Evolutionary conservation across 305 asterid species (phyloP).

Genomic region (Rubia peregrina): DNA sequence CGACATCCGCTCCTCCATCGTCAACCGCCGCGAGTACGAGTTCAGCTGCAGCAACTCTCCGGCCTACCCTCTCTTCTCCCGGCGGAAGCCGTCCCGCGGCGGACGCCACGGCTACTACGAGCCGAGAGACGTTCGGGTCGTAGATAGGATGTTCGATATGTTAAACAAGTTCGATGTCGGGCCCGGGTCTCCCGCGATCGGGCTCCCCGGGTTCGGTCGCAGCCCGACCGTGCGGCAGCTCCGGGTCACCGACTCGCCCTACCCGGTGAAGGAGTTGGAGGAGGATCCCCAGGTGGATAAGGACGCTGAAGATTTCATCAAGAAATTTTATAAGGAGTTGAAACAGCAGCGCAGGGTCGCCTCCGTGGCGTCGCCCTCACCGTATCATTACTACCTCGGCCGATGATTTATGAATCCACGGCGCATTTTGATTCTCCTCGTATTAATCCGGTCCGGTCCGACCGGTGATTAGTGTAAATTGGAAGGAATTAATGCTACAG

Average conservation of each 20-base stretch:
- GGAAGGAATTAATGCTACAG: neutral
- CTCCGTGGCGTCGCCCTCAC: constrained; percentile 35
- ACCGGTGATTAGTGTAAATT: neutral
- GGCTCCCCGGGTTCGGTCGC: constrained; percentile 31
- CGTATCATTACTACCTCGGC: constrained; percentile 18
- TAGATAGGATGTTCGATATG: constrained; percentile 25
- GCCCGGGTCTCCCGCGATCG: constrained; percentile 13
- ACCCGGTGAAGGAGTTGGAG: constrained; percentile 21
- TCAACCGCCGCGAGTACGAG: constrained; percentile 33
- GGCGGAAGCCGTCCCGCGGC: constrained; percentile 6
- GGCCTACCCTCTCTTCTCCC: constrained; percentile 14
- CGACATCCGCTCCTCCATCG: constrained; percentile 23
- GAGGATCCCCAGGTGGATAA: constrained; percentile 35
- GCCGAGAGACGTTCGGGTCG: constrained; percentile 7
- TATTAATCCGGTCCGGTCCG: neutral
- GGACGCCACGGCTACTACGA: neutral
- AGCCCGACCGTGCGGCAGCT: constrained; percentile 34
- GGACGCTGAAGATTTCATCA: constrained; percentile 43
- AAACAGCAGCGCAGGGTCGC: constrained; percentile 27
- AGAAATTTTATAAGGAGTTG: constrained; percentile 33
- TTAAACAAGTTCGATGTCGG: constrained; percentile 20
- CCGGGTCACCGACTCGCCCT: constrained; percentile 30
- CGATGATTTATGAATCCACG: constrained; percentile 13
- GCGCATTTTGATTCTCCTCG: no score
- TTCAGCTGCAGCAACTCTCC: constrained; percentile 51